A percentile compares a stretch with the other conserved stretches of the same genome.
phyloP scores from a whole-genome alignment of 2,329 filamentous ascomycete species.

The Blastomyces silverae region DNA sequence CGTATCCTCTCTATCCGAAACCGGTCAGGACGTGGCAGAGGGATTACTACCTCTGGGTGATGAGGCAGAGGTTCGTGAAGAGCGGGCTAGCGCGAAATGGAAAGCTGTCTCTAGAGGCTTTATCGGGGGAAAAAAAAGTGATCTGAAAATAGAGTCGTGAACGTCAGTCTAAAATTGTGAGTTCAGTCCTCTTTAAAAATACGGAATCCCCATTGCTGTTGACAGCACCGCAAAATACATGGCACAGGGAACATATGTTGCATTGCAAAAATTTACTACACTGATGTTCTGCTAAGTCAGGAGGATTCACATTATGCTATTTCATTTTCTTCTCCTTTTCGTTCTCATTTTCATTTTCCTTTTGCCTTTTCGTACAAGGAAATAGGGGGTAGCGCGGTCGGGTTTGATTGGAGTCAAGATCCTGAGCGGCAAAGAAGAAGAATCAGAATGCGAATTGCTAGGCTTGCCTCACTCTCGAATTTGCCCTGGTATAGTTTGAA shows the following conservation, averaged over 20 bases:
- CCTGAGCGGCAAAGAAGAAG: neutral
- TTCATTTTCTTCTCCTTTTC: neutral
- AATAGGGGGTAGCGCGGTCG: neutral
- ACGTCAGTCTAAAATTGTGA: neutral
- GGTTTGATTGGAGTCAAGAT: neutral
- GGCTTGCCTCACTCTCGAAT: too few relatives aligned
- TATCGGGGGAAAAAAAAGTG: neutral
- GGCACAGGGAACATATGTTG: neutral
- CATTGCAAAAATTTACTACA: neutral
- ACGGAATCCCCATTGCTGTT: neutral
- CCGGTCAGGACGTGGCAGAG: neutral
- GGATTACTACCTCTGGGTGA: slow-evolving; percentile 1
- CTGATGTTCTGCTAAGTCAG: neutral
- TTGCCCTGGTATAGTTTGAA: neutral
- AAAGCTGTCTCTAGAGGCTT: neutral
- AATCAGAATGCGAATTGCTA: too few relatives aligned
- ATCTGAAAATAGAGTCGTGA: neutral
- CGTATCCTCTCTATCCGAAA: slow-evolving; percentile 1
- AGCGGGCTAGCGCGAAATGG: neutral
- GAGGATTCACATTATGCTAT: neutral
- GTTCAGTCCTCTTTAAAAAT: neutral
- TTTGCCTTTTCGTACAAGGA: too few relatives aligned
- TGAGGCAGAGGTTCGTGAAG: slow-evolving; percentile 4
- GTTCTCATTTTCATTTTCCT: neutral
- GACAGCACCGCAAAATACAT: neutral